These are phyloP conservation scores for Imleria badia DNA, from an alignment of 768 basidiomycete species.

Conservation along the genomic window DNA sequence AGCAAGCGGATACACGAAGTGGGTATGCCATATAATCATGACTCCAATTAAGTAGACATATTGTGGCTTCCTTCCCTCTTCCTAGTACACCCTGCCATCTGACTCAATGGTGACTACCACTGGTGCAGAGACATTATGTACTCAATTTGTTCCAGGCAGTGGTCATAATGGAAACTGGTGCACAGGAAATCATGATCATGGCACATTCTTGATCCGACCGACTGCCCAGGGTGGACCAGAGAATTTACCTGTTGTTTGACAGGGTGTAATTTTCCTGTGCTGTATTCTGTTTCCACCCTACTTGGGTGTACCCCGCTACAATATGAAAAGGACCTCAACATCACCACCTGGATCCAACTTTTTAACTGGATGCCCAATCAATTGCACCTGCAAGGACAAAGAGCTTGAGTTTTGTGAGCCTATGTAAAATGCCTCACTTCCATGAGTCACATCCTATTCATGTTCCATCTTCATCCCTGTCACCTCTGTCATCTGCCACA, in stretches of 20 bases:
- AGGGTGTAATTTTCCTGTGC: slow-evolving; percentile 1
- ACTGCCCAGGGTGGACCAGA: neutral
- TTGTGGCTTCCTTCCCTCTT: neutral
- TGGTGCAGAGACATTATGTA: too few relatives aligned
- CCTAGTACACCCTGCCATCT: neutral
- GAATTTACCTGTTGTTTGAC: neutral
- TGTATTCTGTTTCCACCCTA: neutral
- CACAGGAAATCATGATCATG: neutral
- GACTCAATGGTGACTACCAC: neutral
- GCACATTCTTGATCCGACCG: slow-evolving; percentile 1
- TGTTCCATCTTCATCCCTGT: too few relatives aligned
- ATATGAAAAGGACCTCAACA: neutral
- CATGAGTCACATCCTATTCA: too few relatives aligned
- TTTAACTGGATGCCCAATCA: neutral
- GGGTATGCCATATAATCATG: too few relatives aligned
- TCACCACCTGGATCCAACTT: neutral
- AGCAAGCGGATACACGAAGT: too few relatives aligned
- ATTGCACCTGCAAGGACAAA: neutral
- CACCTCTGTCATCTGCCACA: too few relatives aligned
- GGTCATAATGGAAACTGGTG: too few relatives aligned
- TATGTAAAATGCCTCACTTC: too few relatives aligned
- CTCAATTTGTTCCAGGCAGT: too few relatives aligned
- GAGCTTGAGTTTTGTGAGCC: too few relatives aligned
- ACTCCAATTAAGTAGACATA: neutral
- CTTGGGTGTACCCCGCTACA: neutral